A percentile compares a stretch with the other conserved stretches of the same genome.
Evolutionary conservation across 2,329 filamentous ascomycete species (phyloP).

Genomic region (Xylaria sp.): DNA sequence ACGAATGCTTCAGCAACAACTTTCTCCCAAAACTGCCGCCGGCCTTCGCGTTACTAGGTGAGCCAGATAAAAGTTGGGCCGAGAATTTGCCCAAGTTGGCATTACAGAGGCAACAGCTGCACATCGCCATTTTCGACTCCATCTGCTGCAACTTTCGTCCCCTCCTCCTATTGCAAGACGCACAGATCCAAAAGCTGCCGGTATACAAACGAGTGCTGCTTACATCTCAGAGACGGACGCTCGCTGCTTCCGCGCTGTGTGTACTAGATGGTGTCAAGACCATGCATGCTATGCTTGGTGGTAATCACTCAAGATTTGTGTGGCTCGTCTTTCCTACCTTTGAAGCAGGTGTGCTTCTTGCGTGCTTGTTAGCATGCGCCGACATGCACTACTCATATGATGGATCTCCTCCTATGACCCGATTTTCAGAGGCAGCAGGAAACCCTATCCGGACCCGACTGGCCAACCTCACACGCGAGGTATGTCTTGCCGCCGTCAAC

Average conservation of each 20-base stretch:
- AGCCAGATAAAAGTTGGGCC: conserved; percentile 16
- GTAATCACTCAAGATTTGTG: conserved; percentile 6
- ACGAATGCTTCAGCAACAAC: conserved; percentile 16
- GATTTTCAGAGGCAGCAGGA: background rate
- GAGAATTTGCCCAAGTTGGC: conserved; percentile 7
- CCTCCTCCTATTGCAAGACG: conserved; percentile 1
- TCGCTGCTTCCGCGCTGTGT: conserved; percentile 15
- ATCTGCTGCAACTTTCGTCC: conserved; percentile 20
- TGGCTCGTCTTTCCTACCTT: conserved; percentile 17
- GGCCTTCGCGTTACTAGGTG: conserved; percentile 5
- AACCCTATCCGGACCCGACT: background rate
- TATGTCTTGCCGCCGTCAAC: background rate
- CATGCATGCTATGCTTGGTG: conserved; percentile 17
- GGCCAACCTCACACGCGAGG: background rate
- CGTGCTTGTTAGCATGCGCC: background rate
- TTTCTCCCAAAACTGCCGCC: conserved; percentile 13
- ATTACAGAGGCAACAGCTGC: conserved; percentile 16
- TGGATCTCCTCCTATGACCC: background rate
- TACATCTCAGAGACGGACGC: conserved; percentile 9
- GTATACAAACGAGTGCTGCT: conserved; percentile 12
- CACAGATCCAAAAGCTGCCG: conserved; percentile 2
- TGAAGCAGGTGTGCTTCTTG: conserved; percentile 14
- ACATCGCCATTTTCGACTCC: conserved; percentile 17
- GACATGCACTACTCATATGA: background rate
- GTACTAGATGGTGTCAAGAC: conserved; percentile 5